Evolutionary conservation across 768 basidiomycete species (phyloP).

Genomic region (Mycena floridula): DNA sequence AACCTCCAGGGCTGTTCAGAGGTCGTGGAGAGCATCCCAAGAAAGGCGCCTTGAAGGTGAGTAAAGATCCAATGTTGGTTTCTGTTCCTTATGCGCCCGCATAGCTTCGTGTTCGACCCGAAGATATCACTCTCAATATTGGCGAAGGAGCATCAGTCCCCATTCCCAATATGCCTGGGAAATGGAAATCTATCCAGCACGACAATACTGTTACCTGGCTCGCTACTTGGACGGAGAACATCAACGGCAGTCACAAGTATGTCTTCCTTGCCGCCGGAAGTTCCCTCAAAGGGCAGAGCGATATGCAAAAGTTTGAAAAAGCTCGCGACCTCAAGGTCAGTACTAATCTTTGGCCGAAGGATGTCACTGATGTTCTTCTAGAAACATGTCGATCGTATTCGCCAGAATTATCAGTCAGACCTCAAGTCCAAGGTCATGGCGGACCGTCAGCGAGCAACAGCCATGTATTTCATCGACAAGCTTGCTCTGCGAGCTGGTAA

Average conservation of each 20-base stretch:
- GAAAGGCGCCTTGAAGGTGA: conserved; percentile 91
- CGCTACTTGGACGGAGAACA: conserved; percentile 98
- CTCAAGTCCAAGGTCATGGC: conserved; percentile 90
- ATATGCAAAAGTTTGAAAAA: conserved; percentile 97
- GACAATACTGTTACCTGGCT: conserved; percentile 99
- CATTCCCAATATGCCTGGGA: conserved; percentile 85
- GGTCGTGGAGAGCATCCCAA: conserved; percentile 98
- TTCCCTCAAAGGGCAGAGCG: conserved; percentile 96
- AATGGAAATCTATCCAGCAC: conserved; percentile 84
- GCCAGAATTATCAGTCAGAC: conserved; percentile 80
- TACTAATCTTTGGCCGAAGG: conserved; percentile 2
- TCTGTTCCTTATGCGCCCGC: no score
- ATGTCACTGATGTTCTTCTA: conserved; percentile 24
- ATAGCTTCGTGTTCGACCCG: conserved; percentile 86
- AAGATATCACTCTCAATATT: conserved; percentile 96
- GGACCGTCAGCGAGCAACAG: conserved; percentile 94
- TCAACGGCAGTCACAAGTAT: conserved; percentile 94
- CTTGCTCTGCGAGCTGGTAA: conserved; percentile 97
- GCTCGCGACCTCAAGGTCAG: conserved; percentile 90
- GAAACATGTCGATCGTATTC: conserved; percentile 89
- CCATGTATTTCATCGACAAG: conserved; percentile 98
- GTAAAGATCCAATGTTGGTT: conserved; percentile 8
- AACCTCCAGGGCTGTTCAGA: conserved; percentile 97
- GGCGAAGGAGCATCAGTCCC: conserved; percentile 71
- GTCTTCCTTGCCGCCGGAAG: conserved; percentile 98